A percentile compares a stretch with the other conserved stretches of the same genome.
phyloP scores from a whole-genome alignment of 345 rosid species.

The Acer yangbiense region DNA sequence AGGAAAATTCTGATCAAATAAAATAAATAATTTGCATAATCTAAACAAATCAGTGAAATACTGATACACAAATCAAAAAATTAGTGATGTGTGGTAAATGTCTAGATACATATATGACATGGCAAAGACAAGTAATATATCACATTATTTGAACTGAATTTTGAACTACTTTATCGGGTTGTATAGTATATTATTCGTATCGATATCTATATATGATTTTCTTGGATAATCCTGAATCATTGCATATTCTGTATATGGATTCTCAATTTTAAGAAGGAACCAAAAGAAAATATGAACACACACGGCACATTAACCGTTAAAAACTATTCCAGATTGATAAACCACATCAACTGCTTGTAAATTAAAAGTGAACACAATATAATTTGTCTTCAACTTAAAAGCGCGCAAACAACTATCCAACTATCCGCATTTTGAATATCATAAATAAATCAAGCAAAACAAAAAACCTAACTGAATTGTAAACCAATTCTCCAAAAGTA shows the following conservation, averaged over 20 bases:
- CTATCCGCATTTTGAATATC: slow-evolving; percentile 16
- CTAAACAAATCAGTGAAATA: too few species aligned
- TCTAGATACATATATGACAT: too few species aligned
- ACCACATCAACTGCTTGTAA: neutral
- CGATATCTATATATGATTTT: too few species aligned
- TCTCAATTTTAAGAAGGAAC: neutral
- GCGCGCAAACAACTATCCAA: neutral
- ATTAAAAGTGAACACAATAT: neutral
- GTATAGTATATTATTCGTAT: too few species aligned
- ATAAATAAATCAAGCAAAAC: slow-evolving; percentile 15
- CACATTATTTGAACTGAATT: too few species aligned
- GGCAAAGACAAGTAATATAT: too few species aligned
- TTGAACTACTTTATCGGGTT: too few species aligned
- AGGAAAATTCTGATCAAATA: too few species aligned
- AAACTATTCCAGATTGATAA: slow-evolving; percentile 4
- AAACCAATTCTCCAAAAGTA: slow-evolving; percentile 15
- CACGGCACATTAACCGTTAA: neutral
- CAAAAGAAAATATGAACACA: neutral
- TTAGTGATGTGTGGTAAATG: too few species aligned
- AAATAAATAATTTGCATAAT: too few species aligned
- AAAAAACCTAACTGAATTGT: slow-evolving; percentile 9
- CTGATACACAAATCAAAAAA: too few species aligned
- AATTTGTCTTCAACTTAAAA: neutral
- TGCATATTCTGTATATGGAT: neutral
- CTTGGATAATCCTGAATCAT: neutral